These are phyloP conservation scores for Ustilago nuda DNA, from an alignment of 1,284 basidiomycete species.

Conservation along the genomic window DNA sequence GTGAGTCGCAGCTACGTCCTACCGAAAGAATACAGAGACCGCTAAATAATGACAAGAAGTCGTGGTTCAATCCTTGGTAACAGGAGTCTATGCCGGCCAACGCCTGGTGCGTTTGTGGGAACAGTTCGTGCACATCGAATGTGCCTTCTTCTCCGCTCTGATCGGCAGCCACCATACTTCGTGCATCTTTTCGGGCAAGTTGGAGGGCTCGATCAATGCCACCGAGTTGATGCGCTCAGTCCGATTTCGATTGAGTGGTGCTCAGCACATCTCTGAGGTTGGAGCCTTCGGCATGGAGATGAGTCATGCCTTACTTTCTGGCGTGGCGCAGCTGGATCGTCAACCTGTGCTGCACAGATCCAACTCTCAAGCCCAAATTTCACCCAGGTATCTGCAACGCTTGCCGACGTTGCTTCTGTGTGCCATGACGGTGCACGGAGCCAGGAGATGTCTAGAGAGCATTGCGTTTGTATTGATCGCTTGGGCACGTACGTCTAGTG, in stretches of 20 bases:
- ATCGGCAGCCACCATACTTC: conserved; percentile 14
- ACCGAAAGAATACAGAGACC: neutral
- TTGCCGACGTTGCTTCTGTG: conserved; percentile 22
- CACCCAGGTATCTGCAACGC: conserved; percentile 12
- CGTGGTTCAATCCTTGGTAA: neutral
- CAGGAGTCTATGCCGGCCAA: conserved; percentile 14
- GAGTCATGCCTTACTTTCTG: conserved; percentile 14
- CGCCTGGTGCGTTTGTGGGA: conserved; percentile 28
- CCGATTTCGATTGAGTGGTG: neutral
- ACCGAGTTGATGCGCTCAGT: conserved; percentile 7
- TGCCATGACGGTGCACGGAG: conserved; percentile 26
- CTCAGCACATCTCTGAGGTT: neutral
- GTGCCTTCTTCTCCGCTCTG: conserved; percentile 11
- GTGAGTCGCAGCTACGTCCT: neutral
- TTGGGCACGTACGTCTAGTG: conserved; percentile 10
- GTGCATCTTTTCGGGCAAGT: conserved; percentile 8
- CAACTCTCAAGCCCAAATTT: neutral
- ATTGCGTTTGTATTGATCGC: conserved; percentile 22
- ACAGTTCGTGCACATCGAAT: conserved; percentile 22
- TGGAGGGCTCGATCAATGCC: conserved; percentile 10
- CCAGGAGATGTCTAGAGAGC: conserved; percentile 17
- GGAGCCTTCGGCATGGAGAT: conserved; percentile 7
- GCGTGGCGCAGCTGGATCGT: conserved; percentile 18
- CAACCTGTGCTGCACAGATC: conserved; percentile 14
- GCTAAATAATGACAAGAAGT: neutral